A percentile compares a stretch with the other conserved stretches of the same genome.
These are phyloP conservation scores for Fusarium proliferatum DNA, from an alignment of 2,329 filamentous ascomycete genomes.

Conservation along the genomic window DNA sequence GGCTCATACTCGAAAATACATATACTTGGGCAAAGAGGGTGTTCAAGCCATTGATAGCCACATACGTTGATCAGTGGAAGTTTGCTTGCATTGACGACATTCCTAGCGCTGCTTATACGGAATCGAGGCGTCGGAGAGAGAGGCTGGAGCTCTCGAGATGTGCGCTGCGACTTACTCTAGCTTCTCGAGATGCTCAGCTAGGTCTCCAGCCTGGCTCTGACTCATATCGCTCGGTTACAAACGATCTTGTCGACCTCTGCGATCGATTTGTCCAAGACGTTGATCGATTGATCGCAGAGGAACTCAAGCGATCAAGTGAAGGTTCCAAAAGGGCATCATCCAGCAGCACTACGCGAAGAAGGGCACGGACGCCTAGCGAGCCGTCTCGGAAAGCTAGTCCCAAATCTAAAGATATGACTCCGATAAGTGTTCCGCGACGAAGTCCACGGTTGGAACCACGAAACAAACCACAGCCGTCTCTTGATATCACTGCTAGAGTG, in stretches of 20 bases:
- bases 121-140: not conserved
- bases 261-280: not conserved
- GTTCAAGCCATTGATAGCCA: not conserved
- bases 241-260: not conserved
- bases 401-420: not conserved
- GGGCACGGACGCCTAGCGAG: no score
- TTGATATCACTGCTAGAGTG: not conserved
- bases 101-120: no score
- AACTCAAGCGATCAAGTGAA: not conserved
- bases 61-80: not conserved
- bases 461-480: not conserved
- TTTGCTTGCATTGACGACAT: not conserved
- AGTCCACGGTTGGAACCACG: not conserved
- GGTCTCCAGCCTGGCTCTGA: not conserved
- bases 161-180: not conserved
- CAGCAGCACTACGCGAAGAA: no score
- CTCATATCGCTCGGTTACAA: not conserved
- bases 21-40: conserved; percentile 33
- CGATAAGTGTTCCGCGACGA: not conserved
- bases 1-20: conserved; percentile 35
- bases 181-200: no score
- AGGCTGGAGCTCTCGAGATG: not conserved
- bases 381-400: no score
- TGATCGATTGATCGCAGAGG: not conserved
- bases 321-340: not conserved